Percentiles rank a stretch among this genome's conserved stretches.
Evolutionary conservation across 208 protist species (phyloP).

Genomic region (Crithidia thermophila): DNA sequence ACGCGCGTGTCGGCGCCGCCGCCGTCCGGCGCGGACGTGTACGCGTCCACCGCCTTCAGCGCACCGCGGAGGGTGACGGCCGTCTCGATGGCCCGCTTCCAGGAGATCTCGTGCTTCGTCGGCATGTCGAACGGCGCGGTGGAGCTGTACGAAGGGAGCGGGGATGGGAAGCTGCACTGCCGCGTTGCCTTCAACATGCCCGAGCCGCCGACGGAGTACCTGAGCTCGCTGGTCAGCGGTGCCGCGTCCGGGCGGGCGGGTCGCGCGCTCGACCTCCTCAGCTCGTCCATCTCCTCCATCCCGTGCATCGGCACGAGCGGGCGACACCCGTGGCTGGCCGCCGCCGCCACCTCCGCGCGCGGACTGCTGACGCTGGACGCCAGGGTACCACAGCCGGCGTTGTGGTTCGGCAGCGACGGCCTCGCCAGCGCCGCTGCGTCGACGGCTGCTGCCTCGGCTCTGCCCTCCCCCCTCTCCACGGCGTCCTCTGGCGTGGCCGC

Average conservation of each 20-base stretch:
- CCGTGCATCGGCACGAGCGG: slow-evolving; percentile 53
- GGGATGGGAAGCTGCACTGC: slow-evolving; percentile 46
- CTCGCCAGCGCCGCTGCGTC: background rate
- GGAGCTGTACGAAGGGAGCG: slow-evolving; percentile 47
- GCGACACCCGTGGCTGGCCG: slow-evolving; percentile 56
- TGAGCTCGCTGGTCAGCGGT: slow-evolving; percentile 17
- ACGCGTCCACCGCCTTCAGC: background rate
- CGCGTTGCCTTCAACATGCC: slow-evolving; percentile 58
- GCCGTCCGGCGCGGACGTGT: background rate
- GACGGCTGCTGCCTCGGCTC: background rate
- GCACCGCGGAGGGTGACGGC: slow-evolving; percentile 33
- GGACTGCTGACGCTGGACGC: slow-evolving; percentile 68
- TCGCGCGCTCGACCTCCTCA: slow-evolving; percentile 24
- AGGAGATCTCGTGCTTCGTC: slow-evolving; percentile 62
- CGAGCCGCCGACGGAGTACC: slow-evolving; percentile 34
- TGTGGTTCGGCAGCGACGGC: slow-evolving; percentile 29
- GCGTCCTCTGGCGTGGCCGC: background rate
- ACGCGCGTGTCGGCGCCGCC: slow-evolving; percentile 22
- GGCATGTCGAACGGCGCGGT: slow-evolving; percentile 59
- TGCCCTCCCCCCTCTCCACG: slow-evolving; percentile 2
- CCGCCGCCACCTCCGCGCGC: slow-evolving; percentile 52
- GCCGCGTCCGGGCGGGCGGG: slow-evolving; percentile 14
- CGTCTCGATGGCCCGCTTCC: slow-evolving; percentile 56
- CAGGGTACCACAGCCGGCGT: slow-evolving; percentile 32
- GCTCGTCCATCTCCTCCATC: slow-evolving; percentile 51